Evolutionary conservation across 768 basidiomycete species (phyloP), one percentile per base, ranked within the genome.

Genomic region (Tylopilus subfusipes): DNA sequence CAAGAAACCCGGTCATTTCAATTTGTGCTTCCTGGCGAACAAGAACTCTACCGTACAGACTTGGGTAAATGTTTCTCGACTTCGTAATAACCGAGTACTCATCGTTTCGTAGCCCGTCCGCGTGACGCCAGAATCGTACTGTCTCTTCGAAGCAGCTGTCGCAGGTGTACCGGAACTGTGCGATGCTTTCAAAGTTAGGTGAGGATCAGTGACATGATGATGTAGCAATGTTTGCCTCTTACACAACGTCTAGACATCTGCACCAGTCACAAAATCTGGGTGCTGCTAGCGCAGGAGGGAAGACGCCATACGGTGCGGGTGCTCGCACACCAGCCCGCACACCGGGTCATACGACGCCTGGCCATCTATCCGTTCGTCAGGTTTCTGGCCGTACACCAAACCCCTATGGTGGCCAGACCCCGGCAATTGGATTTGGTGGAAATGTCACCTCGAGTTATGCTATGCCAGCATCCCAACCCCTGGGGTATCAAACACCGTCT

Each of bases 151-250:
- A 59, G 90, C 92, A 7, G 83, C 92, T 43, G 91, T 93, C 24
- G 85, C 90, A 8, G 93, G 92, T 34, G 92, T 98, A 24, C 86
- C 90, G 5, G 93, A 97, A 69, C 74, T 98, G 5, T 97, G 96
- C 59, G 95, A 98, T 68, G 94, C 95, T 19, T 98, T 98, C 83
- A 98, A 98, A 83, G 83, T 91, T 65, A 73, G 86, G 85, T 85
- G 63, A 62, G 78, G 19, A 63, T 19, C 45, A 8, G 29, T n/a
- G 22, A 25, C 7, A 21, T 38, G 27, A 29, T 40, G 1, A 10
- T 10, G 25, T 34, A 16, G 5, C 42, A 14, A 16, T n/a, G 34
- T 33, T 42, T 33, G 3, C 14, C 22, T 14, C 61, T 66, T 19
- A 66, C 50, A 39, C 33, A 27, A 34, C 24, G 38, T 51, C 39